Evolutionary conservation across 2,329 filamentous ascomycete species (phyloP), one percentile per base, ranked within the genome.

Genomic region (Cladophialophora bantiana): DNA sequence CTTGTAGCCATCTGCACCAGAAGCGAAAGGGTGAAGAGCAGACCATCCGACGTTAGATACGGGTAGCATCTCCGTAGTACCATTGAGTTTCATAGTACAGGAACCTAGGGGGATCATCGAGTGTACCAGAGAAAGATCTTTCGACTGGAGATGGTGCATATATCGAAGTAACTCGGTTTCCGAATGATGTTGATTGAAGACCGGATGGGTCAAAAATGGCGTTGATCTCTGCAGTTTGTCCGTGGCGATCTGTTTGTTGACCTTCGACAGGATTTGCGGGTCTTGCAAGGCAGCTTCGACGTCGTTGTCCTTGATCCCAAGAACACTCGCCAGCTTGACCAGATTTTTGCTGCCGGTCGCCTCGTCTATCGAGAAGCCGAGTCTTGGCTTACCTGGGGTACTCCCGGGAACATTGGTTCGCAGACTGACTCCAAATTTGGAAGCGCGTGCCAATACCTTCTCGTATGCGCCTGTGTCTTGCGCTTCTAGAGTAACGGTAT

Each of bases 61-160:
- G 7, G 94, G 90, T 15, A 91, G 86, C 94, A 98, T 97, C 82
- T 97, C 93, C 0, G 92, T 92, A 2, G 94, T 95, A 50, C 91
- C 92, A 78, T 97, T 97, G 61, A 97, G 88, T 84, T 98, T 98
- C 94, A 98, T 98, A 13, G 94, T 98, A 83, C 94, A 98, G 1
- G 94, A 97, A 20, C 94, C 94, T 1, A 98, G 86, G 2, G 94
- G 93, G 68, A 98, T 98, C 94, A 98, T 98, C 15, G 94, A 97
- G 81, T 98, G 94, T 1, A 94, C 92, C 4, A 97, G 85, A 1
- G 94, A 97, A 13, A 98, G 83, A 77, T 98, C 94, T 83, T 96
- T 97, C 59, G 93, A 96, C 77, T 96, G 91, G 4, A 98, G 84
- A 77, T 97, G 92, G 76, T 94, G 86, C 74, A 98, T 97, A 81